Conservation (phyloP, 441 rosid genomes). For the Lepidium campestre region DNA sequence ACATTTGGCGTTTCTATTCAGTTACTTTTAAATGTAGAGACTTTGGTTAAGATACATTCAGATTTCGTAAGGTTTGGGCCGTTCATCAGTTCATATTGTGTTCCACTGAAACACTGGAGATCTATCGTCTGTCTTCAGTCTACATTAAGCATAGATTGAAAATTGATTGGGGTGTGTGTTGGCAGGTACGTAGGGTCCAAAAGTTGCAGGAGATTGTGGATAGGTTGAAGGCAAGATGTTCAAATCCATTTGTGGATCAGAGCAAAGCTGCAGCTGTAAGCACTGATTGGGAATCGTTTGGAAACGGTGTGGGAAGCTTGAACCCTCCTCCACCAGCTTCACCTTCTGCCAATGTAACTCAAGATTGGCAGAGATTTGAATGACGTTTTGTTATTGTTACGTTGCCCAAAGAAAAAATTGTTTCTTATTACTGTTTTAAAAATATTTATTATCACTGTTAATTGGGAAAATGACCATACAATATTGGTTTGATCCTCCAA, state of each 20-base stretch:
- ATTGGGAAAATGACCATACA: slow-evolving; percentile 5
- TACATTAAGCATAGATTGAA: not conserved
- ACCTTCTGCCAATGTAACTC: slow-evolving; percentile 43
- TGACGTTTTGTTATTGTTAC: slow-evolving; percentile 22
- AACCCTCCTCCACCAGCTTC: slow-evolving; percentile 49
- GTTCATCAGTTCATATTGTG: not conserved
- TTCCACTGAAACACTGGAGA: not conserved
- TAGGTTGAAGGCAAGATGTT: slow-evolving; percentile 56
- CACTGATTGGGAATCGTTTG: slow-evolving; percentile 76
- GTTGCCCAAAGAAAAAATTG: not conserved
- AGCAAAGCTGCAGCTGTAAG: slow-evolving; percentile 47
- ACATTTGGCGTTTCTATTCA: not conserved
- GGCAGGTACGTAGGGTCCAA: slow-evolving; percentile 74
- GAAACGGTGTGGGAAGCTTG: slow-evolving; percentile 62
- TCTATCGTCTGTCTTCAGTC: not conserved
- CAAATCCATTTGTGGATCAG: slow-evolving; percentile 43
- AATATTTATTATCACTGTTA: not conserved
- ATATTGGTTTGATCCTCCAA: not conserved
- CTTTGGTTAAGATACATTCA: not conserved
- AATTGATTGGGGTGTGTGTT: slow-evolving; percentile 19
- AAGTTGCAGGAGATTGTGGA: slow-evolving; percentile 68
- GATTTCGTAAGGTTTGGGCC: not conserved
- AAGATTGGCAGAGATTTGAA: slow-evolving; percentile 74
- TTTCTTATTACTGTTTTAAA: not conserved
- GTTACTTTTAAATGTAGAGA: not conserved